Base-by-base conservation (phyloP, 78 protist genomes). In the Cyanophora paradoxa region DNA sequence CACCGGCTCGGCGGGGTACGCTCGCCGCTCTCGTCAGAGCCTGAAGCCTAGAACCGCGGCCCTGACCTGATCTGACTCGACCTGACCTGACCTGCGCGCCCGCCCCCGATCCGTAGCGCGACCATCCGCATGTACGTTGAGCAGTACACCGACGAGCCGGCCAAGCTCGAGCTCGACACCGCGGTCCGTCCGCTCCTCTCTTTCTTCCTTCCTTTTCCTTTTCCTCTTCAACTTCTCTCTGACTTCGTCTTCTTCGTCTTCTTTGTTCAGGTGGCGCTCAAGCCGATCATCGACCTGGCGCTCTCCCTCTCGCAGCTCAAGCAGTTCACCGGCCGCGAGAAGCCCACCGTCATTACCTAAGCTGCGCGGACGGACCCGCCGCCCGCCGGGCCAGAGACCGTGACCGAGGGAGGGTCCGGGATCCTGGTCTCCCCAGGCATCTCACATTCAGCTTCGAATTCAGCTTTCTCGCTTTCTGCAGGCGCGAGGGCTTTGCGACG, bases 121-220 rank as follows among this genome's bases (percentile, higher is more conserved):
- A 96, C 99, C 22, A 77, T 96, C 33, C 90, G 98, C 41, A 26
- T 94, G 46, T 94, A 96, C 75, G 33, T 93, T 42, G 97, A 94
- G 69, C 26, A 72, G 48, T 90, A 91, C 76, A 81, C 82, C 36
- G 58, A 58, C 28, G 46, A 48, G 10, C 36, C 54, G 24, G 31
- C 61, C 5, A 39, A 78, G 56, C 62, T 64, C 65, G 68, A 36
- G 22, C 34, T 1, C 46, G 48, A 26, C 54, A 1, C 42, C 28
- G 19, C 48, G 33, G 5, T 26, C 34, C 59, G 6, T 13, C 10
- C 82, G 5, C 1, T 2, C n/a, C 59, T 20, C 10, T 0, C 2
- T 8, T n/a, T 16, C 8, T 4, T 13, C 7, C 48, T 13, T 7
- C 48, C 24, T 13, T 13, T 42, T 42, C 48, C 24, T 42, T 7